Evolutionary conservation across 2,329 filamentous ascomycete species (phyloP).

Genomic region (Zymoseptoria ardabiliae): DNA sequence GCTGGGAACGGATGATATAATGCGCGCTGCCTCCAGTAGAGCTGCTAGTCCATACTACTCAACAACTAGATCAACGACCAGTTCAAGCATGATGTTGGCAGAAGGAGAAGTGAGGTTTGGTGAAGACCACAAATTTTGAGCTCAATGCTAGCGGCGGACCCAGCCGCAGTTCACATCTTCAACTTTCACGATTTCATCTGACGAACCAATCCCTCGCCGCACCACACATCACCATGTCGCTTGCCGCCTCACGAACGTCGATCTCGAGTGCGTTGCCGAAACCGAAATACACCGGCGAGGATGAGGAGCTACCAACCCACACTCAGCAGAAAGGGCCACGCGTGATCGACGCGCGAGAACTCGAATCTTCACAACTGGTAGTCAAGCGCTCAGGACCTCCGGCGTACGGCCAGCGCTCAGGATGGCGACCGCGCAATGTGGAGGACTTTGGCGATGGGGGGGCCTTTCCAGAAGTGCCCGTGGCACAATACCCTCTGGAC

Average conservation of each 20-base stretch:
- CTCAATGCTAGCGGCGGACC: not conserved
- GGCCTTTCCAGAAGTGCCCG: conserved; percentile 85
- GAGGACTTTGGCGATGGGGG: conserved; percentile 96
- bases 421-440: conserved; percentile 81
- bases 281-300: conserved; percentile 83
- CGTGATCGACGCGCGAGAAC: conserved; percentile 69
- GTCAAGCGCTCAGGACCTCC: conserved; percentile 78
- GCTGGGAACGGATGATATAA: not conserved
- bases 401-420: conserved; percentile 74
- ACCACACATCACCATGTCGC: conserved; percentile 12
- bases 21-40: not conserved
- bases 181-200: not conserved
- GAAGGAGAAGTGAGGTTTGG: not conserved
- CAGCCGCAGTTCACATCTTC: not conserved
- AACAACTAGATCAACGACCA: not conserved
- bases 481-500: conserved; percentile 91
- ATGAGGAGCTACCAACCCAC: conserved; percentile 69
- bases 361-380: conserved; percentile 81
- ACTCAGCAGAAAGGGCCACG: conserved; percentile 71
- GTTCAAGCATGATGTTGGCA: not conserved
- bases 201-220: not conserved
- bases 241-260: conserved; percentile 37
- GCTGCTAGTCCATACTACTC: not conserved
- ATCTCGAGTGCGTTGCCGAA: conserved; percentile 76
- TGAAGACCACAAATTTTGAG: not conserved